Conservation (phyloP, 2,329 filamentous ascomycete species). For the Colletotrichum tofieldiae region DNA sequence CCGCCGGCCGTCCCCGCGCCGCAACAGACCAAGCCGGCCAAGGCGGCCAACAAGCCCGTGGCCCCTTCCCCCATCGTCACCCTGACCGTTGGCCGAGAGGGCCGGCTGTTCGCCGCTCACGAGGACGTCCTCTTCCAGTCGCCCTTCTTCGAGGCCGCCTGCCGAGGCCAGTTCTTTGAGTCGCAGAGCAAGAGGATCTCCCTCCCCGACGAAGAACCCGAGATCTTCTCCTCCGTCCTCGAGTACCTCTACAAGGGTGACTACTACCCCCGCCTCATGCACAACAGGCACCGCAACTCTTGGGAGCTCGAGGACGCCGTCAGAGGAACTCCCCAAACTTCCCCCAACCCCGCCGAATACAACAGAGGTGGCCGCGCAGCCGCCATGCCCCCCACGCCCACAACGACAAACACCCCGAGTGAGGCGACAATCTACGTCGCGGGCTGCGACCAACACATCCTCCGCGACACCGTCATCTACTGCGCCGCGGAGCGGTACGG, state of each 20-base stretch:
- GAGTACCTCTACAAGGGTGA: constrained; percentile 96
- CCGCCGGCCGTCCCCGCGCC: constrained; percentile 57
- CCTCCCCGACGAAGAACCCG: constrained; percentile 88
- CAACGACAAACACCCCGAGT: constrained; percentile 74
- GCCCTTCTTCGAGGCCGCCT: constrained; percentile 81
- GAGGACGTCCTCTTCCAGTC: constrained; percentile 86
- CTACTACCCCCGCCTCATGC: constrained; percentile 87
- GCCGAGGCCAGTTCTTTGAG: constrained; percentile 74
- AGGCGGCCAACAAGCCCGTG: constrained; percentile 44
- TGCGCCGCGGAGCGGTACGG: constrained; percentile 90
- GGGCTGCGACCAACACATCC: constrained; percentile 81
- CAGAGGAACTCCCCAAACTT: constrained; percentile 61
- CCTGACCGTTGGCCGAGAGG: constrained; percentile 83
- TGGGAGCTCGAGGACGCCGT: constrained; percentile 84
- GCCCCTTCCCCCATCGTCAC: constrained; percentile 81
- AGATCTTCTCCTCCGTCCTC: constrained; percentile 90
- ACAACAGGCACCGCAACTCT: constrained; percentile 84
- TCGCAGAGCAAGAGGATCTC: constrained; percentile 84
- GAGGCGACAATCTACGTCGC: constrained; percentile 86
- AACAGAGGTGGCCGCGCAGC: constrained; percentile 61
- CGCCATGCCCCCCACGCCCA: constrained; percentile 62
- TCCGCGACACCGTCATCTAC: constrained; percentile 93
- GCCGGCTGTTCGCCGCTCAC: constrained; percentile 93
- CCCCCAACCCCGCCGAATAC: constrained; percentile 65
- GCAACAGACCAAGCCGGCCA: constrained; percentile 62